Evolutionary conservation across 192 early-diverging fungal genomes (phyloP), one percentile per base, ranked within the genome.

Genomic region (Coemansia sp.): DNA sequence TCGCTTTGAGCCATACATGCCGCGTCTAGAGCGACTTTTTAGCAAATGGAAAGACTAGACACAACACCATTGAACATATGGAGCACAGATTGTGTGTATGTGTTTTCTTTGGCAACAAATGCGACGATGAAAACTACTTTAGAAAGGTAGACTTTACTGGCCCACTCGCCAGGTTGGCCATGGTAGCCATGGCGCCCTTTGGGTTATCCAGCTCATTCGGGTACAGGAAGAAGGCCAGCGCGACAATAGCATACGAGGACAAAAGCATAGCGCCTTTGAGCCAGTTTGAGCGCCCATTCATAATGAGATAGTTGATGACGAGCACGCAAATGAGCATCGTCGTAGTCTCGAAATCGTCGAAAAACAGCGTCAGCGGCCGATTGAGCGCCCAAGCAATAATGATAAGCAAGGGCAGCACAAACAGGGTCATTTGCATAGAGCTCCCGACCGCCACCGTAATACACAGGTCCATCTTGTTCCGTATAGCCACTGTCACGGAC

Each of bases 231-330:
- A 94, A 92, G 8, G 92, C 90, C 31, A 93, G 75, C 21, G 89
- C 90, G 14, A 98, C 81, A 28, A 98, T 92, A 16, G 89, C 59
- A 73, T 98, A 98, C 1, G 91, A 88, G 18, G 79, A 82, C 48
- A 94, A 70, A 42, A 98, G 68, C 91, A 97, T 92, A 11, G 85
- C 79, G 28, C 94, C 96, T 72, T 98, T 94, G 61, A 98, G 78
- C 93, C 93, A 98, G 75, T 98, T 95, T 20, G 90, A 91, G 53
- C 90, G 73, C 20, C 95, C 94, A 75, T 95, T 93, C 73, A 87
- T 86, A 59, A 90, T 89, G 58, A 91, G 72, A 65, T 89, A 91
- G 73, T 90, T 90, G 53, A 90, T 86, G 62, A 93, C 91, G n/a
- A 93, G 76, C 18, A 93, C 90, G n/a, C 88, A 85, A 34, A 94